A percentile compares a stretch with the other conserved stretches of the same genome.
phyloP scores from a whole-genome alignment of 805 yeast species.

The Kockiozyma suomiensis region DNA sequence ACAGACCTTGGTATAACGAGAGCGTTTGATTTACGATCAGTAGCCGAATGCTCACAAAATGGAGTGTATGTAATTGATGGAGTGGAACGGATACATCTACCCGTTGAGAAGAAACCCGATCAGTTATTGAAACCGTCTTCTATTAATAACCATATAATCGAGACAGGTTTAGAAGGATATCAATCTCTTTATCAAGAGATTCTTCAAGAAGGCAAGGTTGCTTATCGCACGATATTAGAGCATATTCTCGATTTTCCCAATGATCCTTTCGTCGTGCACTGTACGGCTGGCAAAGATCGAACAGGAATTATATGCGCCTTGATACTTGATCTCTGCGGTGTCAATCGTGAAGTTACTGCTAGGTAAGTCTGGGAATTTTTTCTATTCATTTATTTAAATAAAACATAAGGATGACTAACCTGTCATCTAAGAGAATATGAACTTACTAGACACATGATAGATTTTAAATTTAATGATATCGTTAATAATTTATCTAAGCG shows the following conservation, averaged over 20 bases:
- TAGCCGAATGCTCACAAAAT: conserved; percentile 50
- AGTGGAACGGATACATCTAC: conserved; percentile 54
- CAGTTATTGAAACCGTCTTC: conserved; percentile 66
- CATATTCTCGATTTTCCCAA: conserved; percentile 57
- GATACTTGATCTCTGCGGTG: conserved; percentile 62
- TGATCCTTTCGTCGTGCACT: conserved; percentile 63
- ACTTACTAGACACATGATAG: conserved; percentile 65
- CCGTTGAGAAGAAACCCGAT: conserved; percentile 60
- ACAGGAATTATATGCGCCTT: conserved; percentile 77
- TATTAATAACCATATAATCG: conserved; percentile 48
- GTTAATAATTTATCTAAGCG: conserved; percentile 4
- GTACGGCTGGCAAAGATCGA: conserved; percentile 83
- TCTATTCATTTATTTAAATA: too few relatives aligned
- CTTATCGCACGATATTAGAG: conserved; percentile 55
- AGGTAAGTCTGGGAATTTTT: conserved; percentile 34
- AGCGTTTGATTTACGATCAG: conserved; percentile 70
- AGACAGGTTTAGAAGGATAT: conserved; percentile 64
- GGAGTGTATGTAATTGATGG: conserved; percentile 54
- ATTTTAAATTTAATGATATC: conserved; percentile 3
- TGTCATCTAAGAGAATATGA: conserved; percentile 60
- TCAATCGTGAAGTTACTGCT: conserved; percentile 63
- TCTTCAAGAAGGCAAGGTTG: conserved; percentile 51
- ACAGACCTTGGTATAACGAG: conserved; percentile 52
- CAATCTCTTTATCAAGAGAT: conserved; percentile 64
- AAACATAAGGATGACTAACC: neutral